Conservation (phyloP, 2,329 filamentous ascomycete genomes). For the Colletotrichum sp. region DNA sequence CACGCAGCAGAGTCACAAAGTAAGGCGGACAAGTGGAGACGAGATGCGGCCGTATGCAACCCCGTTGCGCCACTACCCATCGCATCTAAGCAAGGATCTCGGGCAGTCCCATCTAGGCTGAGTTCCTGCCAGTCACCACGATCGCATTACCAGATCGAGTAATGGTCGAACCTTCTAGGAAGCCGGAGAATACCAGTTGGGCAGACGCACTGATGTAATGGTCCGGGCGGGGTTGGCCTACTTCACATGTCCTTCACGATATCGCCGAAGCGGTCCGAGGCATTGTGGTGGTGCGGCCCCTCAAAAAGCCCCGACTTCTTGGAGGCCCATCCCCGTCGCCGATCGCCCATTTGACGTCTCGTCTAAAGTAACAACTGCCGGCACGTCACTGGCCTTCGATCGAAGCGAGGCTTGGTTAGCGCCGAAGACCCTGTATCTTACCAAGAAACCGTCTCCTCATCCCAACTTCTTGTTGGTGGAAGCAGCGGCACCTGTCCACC, state of each 20-base stretch:
- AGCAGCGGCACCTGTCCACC: neutral
- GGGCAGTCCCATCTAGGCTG: neutral
- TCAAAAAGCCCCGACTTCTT: neutral
- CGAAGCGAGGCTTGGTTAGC: neutral
- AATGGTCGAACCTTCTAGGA: neutral
- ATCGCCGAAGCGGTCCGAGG: neutral
- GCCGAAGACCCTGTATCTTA: neutral
- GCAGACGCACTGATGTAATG: conserved; percentile 5
- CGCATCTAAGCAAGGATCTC: neutral
- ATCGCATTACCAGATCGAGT: neutral
- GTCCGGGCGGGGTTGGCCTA: neutral
- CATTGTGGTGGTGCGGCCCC: neutral
- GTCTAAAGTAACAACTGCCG: neutral
- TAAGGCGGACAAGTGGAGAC: neutral
- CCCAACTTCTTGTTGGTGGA: neutral
- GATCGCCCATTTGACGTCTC: conserved; percentile 4
- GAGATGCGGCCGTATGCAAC: neutral
- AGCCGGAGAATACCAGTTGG: neutral
- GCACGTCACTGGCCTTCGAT: neutral
- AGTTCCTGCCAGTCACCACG: neutral
- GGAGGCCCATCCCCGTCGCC: neutral
- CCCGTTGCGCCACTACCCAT: neutral
- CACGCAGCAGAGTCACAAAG: neutral
- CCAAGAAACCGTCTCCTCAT: neutral
- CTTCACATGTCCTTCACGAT: neutral